These are phyloP conservation scores for Geopyxis carbonaria DNA, from an alignment of 495 filamentous ascomycete genomes.

Conservation along the genomic window DNA sequence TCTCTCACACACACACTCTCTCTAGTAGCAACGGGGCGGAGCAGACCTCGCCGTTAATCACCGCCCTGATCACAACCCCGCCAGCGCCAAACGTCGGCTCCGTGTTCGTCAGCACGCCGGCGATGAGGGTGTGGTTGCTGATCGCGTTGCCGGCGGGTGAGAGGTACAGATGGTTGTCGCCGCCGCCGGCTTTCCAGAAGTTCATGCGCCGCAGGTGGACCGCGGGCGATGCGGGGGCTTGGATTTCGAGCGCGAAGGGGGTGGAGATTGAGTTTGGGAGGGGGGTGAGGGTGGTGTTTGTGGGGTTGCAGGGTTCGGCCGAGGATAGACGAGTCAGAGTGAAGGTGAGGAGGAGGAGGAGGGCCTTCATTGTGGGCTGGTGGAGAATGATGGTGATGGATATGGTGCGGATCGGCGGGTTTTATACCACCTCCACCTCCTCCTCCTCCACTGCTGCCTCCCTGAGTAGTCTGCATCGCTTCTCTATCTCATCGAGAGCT, in stretches of 20 bases:
- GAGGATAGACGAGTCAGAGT: no score
- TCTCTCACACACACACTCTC: not conserved
- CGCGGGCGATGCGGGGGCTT: constrained; percentile 32
- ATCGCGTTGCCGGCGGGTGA: constrained; percentile 32
- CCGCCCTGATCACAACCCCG: constrained; percentile 28
- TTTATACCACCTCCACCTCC: no score
- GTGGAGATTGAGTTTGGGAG: constrained; percentile 28
- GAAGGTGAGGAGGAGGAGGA: constrained; percentile 18
- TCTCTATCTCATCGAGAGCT: no score
- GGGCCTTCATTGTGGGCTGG: no score
- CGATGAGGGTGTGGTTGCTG: constrained; percentile 31
- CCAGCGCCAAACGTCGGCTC: constrained; percentile 21
- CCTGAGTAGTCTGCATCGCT: no score
- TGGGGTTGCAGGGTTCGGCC: no score
- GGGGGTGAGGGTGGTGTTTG: constrained; percentile 26
- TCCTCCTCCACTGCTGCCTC: no score
- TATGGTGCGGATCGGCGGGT: no score
- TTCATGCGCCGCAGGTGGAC: constrained; percentile 37
- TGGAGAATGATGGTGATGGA: no score
- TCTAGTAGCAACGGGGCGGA: not conserved
- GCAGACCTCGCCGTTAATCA: constrained; percentile 63
- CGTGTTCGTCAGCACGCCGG: constrained; percentile 29
- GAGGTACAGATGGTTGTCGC: constrained; percentile 34
- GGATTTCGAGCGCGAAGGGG: constrained; percentile 32
- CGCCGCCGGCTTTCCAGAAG: constrained; percentile 32